Conservation (phyloP, 495 filamentous ascomycete genomes). For the Trichoderma virens region DNA sequence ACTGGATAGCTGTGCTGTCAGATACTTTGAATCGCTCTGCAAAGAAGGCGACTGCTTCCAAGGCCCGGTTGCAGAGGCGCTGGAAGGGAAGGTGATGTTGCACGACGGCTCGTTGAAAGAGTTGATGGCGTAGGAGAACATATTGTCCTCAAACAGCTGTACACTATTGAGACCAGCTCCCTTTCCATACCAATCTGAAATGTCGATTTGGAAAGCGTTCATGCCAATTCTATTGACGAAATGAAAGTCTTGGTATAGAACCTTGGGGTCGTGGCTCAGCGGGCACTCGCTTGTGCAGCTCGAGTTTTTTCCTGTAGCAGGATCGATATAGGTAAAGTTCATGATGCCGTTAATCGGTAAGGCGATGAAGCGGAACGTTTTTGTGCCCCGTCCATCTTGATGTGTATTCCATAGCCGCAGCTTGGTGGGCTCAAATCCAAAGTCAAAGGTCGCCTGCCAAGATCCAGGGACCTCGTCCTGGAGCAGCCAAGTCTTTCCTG, state of each 20-base stretch:
- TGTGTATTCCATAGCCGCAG: conserved; percentile 86
- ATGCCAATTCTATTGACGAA: conserved; percentile 87
- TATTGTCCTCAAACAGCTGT: conserved; percentile 82
- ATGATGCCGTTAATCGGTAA: conserved; percentile 85
- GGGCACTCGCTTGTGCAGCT: conserved; percentile 74
- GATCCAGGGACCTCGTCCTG: conserved; percentile 71
- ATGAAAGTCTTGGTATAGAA: conserved; percentile 76
- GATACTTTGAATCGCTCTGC: conserved; percentile 62
- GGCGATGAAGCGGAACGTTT: conserved; percentile 74
- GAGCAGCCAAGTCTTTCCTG: conserved; percentile 76
- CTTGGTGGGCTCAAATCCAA: conserved; percentile 76
- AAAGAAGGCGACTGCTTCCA: conserved; percentile 60
- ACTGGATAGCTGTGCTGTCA: conserved; percentile 55
- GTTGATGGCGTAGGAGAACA: conserved; percentile 74
- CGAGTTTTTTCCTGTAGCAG: conserved; percentile 51
- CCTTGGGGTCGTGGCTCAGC: conserved; percentile 55
- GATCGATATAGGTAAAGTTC: conserved; percentile 88
- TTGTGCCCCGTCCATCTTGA: conserved; percentile 75
- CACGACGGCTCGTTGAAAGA: conserved; percentile 86
- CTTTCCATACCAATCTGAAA: conserved; percentile 74
- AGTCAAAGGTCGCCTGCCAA: conserved; percentile 77
- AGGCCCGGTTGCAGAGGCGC: conserved; percentile 57
- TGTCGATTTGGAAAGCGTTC: conserved; percentile 78
- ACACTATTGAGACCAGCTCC: conserved; percentile 86
- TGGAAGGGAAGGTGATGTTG: conserved; percentile 55